phyloP scores from a whole-genome alignment of 148 eudicot genomes.

The Fagopyrum homotropicum region DNA sequence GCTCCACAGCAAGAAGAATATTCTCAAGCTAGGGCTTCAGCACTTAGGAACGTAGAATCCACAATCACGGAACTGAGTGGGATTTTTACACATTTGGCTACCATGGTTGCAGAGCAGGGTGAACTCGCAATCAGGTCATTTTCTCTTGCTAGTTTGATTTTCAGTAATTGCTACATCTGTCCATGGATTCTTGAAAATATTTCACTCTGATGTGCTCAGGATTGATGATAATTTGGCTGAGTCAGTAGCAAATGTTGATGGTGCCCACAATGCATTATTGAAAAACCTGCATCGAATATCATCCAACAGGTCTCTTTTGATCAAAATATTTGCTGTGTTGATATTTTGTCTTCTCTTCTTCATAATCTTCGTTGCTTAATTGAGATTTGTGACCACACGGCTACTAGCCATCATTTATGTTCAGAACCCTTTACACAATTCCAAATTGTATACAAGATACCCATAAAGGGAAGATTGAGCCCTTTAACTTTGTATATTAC shows the following conservation, averaged over 20 bases:
- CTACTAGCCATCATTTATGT: neutral
- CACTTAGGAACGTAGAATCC: slow-evolving; percentile 86
- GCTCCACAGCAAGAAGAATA: slow-evolving; percentile 61
- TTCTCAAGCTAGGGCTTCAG: slow-evolving; percentile 50
- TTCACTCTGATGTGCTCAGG: slow-evolving; percentile 27
- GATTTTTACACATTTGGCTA: slow-evolving; percentile 77
- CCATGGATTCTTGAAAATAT: neutral
- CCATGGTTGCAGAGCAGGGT: slow-evolving; percentile 85
- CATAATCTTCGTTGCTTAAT: slow-evolving; percentile 55
- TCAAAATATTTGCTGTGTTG: slow-evolving; percentile 66
- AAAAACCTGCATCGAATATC: slow-evolving; percentile 66
- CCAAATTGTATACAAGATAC: neutral
- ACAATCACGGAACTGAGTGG: slow-evolving; percentile 77
- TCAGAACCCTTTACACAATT: neutral
- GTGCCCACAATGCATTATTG: slow-evolving; percentile 64
- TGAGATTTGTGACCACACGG: neutral
- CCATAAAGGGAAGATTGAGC: neutral
- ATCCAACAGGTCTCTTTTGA: slow-evolving; percentile 78
- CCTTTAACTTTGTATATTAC: neutral
- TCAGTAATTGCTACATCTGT: neutral
- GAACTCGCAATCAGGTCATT: slow-evolving; percentile 80
- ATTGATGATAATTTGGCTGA: slow-evolving; percentile 91
- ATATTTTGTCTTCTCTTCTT: slow-evolving; percentile 61
- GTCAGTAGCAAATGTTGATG: slow-evolving; percentile 68
- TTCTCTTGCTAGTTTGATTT: neutral